Base-by-base conservation (phyloP, 495 filamentous ascomycete genomes). In the Wilcoxina mikolae region DNA sequence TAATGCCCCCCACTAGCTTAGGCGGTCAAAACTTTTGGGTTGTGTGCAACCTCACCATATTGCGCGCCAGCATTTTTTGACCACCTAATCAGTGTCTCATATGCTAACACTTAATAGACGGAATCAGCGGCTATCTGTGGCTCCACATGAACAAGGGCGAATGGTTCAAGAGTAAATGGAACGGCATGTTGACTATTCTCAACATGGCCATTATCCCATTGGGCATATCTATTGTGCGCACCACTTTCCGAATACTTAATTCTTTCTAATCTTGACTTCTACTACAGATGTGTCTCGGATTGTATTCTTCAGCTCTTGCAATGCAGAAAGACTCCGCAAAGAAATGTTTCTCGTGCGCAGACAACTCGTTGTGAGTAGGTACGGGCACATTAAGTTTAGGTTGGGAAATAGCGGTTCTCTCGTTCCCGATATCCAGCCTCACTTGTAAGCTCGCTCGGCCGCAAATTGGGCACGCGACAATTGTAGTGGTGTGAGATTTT, bases 121-220 rank as follows among this genome's bases (percentile, higher is more conserved):
- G 79, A 64, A 73, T 82, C 61, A 78, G 79, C 0, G 76, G 77
- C 29, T 64, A 76, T 22, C 78, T 82, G 69, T 83, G 79, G 78
- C 79, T 81, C 68, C 71, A 79, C 52, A 76, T 82, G 67, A 74
- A 72, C 67, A 68, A 74, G 55, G 79, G 75, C 9, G 67, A 67
- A 28, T 73, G 71, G 58, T 73, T 69, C 41, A 51, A 57, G 0
- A 58, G 62, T 9, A 64, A 58, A 28, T 65, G 68, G 55, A 81
- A 82, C 57, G 64, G 70, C n/a, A 12, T 60, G 1, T 60, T 75
- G 56, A 69, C 68, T 0, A 56, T 69, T 15, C 15, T 74, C 57
- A 83, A 82, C 58, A 54, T 62, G 5, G 1, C 75, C 17, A 70
- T 74, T 44, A 73, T 84, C 53, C 60, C 70, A 24, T 72, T 84